A percentile compares a stretch with the other conserved stretches of the same genome.
Evolutionary conservation across 2,329 filamentous ascomycete genomes (phyloP).

Genomic region (Apiospora phragmitis): DNA sequence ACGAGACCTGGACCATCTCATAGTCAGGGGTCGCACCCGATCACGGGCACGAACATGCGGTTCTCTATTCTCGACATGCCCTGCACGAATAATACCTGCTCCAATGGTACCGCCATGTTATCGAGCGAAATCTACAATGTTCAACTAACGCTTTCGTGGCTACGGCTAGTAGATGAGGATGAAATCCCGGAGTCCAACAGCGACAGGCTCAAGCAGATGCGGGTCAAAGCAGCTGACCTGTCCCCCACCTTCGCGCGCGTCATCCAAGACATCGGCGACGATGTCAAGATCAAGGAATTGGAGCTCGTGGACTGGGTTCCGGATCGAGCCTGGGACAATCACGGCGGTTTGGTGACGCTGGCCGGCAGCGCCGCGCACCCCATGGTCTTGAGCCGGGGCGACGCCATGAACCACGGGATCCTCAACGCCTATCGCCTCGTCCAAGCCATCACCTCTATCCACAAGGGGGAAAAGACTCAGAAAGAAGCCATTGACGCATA

Average conservation of each 20-base stretch:
- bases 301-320: conserved; percentile 38
- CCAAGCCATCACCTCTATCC: not conserved
- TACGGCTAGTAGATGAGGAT: conserved; percentile 31
- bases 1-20: conserved; percentile 50
- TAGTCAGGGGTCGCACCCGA: conserved; percentile 56
- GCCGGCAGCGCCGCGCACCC: conserved; percentile 57
- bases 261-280: conserved; percentile 42
- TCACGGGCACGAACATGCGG: conserved; percentile 51
- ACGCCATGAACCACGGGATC: conserved; percentile 41
- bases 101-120: too few relatives aligned
- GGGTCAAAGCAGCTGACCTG: conserved; percentile 32
- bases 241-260: conserved; percentile 41
- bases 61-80: conserved; percentile 46
- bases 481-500: not conserved
- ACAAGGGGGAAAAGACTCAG: not conserved
- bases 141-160: conserved; percentile 47
- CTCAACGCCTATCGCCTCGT: conserved; percentile 32
- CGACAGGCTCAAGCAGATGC: conserved; percentile 41
- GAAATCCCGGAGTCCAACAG: conserved; percentile 34
- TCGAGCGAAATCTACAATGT: conserved; percentile 45
- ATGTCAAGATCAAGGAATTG: conserved; percentile 25
- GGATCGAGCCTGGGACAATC: conserved; percentile 41
- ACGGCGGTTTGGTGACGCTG: conserved; percentile 45
- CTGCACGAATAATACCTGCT: conserved; percentile 30
- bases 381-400: conserved; percentile 56